Percentiles rank a stretch among this genome's conserved stretches.
These are phyloP conservation scores for Sisymbrium irio DNA, from an alignment of 345 rosid species.

Conservation along the genomic window DNA sequence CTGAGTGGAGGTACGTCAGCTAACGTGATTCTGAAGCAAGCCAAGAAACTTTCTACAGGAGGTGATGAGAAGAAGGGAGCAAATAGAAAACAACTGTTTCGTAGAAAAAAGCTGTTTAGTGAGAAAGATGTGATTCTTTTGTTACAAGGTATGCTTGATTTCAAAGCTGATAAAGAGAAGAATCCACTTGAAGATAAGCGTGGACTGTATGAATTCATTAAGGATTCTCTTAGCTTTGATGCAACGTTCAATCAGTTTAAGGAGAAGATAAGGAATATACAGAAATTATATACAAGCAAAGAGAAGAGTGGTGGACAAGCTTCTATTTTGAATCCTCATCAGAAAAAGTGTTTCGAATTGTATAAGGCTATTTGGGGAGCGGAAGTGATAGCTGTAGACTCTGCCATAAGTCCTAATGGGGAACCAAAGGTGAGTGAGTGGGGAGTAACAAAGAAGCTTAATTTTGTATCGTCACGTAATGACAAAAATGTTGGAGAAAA, in stretches of 20 bases:
- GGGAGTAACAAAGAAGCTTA: neutral
- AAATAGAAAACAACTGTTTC: no score
- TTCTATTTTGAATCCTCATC: neutral
- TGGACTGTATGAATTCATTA: neutral
- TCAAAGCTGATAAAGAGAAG: neutral
- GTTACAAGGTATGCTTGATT: neutral
- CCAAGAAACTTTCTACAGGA: no score
- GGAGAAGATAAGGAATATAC: neutral
- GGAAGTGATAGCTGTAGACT: neutral
- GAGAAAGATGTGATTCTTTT: neutral
- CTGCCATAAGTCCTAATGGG: neutral
- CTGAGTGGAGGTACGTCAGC: no score
- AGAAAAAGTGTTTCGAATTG: neutral
- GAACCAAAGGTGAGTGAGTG: neutral
- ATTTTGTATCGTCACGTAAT: neutral
- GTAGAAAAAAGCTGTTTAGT: neutral
- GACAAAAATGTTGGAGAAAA: neutral
- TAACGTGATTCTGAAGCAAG: no score
- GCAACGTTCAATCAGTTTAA: neutral
- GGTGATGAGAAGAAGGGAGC: no score
- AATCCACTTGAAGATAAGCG: neutral
- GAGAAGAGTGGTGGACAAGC: neutral
- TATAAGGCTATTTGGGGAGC: neutral
- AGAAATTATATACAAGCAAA: neutral
- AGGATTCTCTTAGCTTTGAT: neutral